Conservation (phyloP, 2,329 filamentous ascomycete species). For the Penicillium sp. region DNA sequence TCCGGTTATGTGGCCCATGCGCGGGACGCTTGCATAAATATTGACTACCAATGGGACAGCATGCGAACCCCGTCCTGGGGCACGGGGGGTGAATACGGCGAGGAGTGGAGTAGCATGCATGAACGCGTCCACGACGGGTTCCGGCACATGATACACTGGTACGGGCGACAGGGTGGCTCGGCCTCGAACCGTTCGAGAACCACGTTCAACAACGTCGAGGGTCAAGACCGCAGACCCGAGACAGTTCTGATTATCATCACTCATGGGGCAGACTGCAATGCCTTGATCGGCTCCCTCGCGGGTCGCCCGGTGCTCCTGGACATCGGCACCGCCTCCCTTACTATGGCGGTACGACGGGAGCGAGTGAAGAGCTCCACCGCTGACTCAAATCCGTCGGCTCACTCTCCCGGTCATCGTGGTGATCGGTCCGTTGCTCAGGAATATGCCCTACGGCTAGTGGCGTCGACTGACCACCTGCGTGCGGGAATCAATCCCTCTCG, state of each 20-base stretch:
- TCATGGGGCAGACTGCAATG: constrained; percentile 94
- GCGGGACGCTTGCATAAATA: constrained; percentile 74
- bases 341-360: constrained; percentile 70
- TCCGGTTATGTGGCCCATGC: constrained; percentile 86
- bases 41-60: constrained; percentile 98
- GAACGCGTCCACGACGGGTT: constrained; percentile 78
- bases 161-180: constrained; percentile 41
- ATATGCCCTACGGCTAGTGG: constrained; percentile 59
- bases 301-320: constrained; percentile 89
- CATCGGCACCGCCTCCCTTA: constrained; percentile 84
- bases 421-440: constrained; percentile 46
- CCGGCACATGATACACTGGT: constrained; percentile 79
- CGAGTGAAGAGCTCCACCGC: constrained; percentile 16
- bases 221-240: constrained; percentile 62
- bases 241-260: constrained; percentile 84
- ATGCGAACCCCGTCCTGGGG: constrained; percentile 80
- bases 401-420: constrained; percentile 7
- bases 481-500: constrained; percentile 42
- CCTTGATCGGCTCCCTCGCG: constrained; percentile 85
- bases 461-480: constrained; percentile 61
- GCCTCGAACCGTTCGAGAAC: background rate
- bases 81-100: constrained; percentile 79
- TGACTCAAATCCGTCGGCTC: constrained; percentile 6
- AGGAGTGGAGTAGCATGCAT: constrained; percentile 97
- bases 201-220: background rate